Base-by-base conservation (phyloP, 768 basidiomycete species). In the Phanerochaete carnosa region DNA sequence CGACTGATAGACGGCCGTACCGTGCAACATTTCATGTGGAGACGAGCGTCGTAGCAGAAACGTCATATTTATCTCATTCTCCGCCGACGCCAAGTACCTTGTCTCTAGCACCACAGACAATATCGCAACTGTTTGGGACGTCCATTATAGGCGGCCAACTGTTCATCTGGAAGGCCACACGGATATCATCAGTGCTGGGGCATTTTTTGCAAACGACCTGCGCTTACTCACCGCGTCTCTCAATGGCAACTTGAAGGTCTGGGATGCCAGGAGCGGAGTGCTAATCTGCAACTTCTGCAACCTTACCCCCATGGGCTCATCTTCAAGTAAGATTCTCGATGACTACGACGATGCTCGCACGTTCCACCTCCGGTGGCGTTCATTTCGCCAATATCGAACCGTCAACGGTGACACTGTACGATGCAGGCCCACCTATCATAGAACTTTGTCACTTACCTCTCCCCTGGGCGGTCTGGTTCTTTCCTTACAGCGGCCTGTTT, bases 201-300 rank as follows among this genome's bases (percentile, higher is more conserved):
- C 65, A 35, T 73, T 65, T 58, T 69, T 68, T 12, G 66, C 66
- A 1, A 64, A 72, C 51, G 66, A 67, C 0, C 47, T 22, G 8
- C 57, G 55, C 51, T 56, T 72, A 32, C 67, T 62, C 15, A 65
- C 62, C 30, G 66, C 62, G 2, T 66, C 68, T 11, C 28, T 39
- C 25, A 71, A 72, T 58, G 32, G 22, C 19, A 57, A 57, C 23
- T 29, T 70, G 15, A 57, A 64, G 19, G 16, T 73, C 3, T 74
- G 70, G 69, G 63, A 70, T 61, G 58, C 66, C 2, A 35, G n/a
- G 22, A 64, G 35, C 4, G 64, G 61, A 6, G n/a, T 19, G 22
- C 61, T n/a, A n/a, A n/a, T n/a, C n/a, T n/a, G n/a, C n/a, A n/a
- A n/a, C n/a, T n/a, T n/a, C n/a, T n/a, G n/a, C n/a, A n/a, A n/a